phyloP scores from a whole-genome alignment of 2,329 filamentous ascomycete genomes.

The Camillea tinctor region DNA sequence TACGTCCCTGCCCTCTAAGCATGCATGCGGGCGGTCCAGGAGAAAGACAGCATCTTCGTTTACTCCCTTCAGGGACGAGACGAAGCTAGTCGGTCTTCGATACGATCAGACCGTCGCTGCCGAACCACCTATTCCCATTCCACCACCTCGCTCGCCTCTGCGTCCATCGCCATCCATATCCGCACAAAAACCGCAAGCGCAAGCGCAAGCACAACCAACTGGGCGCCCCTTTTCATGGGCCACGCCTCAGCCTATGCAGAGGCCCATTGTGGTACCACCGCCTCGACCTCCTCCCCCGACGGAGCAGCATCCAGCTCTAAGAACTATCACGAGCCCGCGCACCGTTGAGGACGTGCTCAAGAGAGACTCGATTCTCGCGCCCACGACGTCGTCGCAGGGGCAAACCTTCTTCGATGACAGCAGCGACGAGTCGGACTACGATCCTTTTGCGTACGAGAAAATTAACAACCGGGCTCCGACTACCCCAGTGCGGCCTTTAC shows the following conservation, averaged over 20 bases:
- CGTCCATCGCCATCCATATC: conserved; percentile 30
- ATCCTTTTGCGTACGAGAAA: conserved; percentile 33
- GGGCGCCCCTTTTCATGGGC: conserved; percentile 9
- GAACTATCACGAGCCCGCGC: conserved; percentile 34
- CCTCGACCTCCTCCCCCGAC: conserved; percentile 41
- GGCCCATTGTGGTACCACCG: conserved; percentile 35
- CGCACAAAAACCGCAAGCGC: conserved; percentile 35
- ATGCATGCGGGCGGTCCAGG: conserved; percentile 40
- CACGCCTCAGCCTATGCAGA: background rate
- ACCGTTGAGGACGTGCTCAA: conserved; percentile 43
- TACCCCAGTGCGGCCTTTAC: conserved; percentile 25
- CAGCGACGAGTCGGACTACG: conserved; percentile 36
- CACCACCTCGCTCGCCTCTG: conserved; percentile 42
- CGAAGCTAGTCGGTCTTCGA: conserved; percentile 52
- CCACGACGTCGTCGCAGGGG: conserved; percentile 39
- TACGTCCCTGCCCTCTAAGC: conserved; percentile 20
- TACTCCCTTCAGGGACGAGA: conserved; percentile 47
- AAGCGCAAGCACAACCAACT: conserved; percentile 19
- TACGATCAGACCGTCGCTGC: conserved; percentile 61
- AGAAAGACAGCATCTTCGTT: conserved; percentile 37
- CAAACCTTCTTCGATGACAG: conserved; percentile 40
- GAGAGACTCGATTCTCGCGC: conserved; percentile 55
- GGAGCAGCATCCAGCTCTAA: conserved; percentile 55
- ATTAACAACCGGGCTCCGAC: conserved; percentile 21
- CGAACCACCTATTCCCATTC: conserved; percentile 55